Evolutionary conservation across 2,329 filamentous ascomycete genomes (phyloP), one percentile per base, ranked within the genome.

Genomic region (Verticillium albo-atrum): DNA sequence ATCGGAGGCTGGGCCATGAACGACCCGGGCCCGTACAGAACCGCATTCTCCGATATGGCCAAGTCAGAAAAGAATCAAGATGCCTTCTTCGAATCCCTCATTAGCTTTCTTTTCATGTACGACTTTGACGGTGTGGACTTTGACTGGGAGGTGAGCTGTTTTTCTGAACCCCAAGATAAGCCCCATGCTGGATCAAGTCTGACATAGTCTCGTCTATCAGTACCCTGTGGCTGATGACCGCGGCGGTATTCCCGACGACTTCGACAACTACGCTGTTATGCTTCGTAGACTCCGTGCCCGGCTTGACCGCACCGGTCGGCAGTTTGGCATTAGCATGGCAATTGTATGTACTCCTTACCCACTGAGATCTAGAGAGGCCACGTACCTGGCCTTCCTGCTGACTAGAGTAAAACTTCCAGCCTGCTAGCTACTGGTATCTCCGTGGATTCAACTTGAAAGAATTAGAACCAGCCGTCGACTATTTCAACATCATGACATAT

Each of bases 61-160:
- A 67, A 60, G 23, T 66, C 62, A 2, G 30, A 68, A 6, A 57
- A 60, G 3, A 73, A 70, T 20, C 68, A 71, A n/a, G 54, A 60
- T 0, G 63, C 61, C 0, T 82, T 82, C 62, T 70, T 76, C 58
- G 60, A 66, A 1, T 72, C 69, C 0, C 61, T 79, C 0, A 59
- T 74, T 2, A 54, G 58, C 1, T 81, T 82, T 62, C 69, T 82
- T 65, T 32, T 64, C 1, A 71, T 67, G 6, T 79, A 78, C 62
- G 69, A 68, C 3, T 79, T 82, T 56, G 74, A 77, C 60, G 77
- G 77, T 2, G 67, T 79, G 2, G 77, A 82, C 56, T 63, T 82
- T n/a, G 75, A 81, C 61, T 82, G 78, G 79, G 72, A 32, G 10
- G 15, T 9, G 32, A 10, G 15, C 32, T 1, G 6, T 75, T 17